Base-by-base conservation (phyloP, 805 yeast genomes). In the Kluyveromyces wickerhamii region DNA sequence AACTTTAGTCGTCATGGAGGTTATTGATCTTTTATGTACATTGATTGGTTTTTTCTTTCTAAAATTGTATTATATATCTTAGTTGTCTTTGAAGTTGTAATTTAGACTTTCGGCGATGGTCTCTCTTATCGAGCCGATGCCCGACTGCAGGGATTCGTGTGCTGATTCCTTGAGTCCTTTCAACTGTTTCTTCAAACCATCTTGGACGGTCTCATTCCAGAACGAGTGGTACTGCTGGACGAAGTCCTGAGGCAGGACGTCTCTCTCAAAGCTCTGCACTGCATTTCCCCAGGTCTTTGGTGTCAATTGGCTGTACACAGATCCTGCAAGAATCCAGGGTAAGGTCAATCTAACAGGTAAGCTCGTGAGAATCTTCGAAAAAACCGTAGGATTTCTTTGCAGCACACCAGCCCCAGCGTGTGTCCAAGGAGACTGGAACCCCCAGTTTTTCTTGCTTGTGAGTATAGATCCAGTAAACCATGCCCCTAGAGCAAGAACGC, bases 381-480 rank as follows among this genome's bases (percentile, higher is more conserved):
- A 14, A 7, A 44, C n/a, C 9, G 43, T 35, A 12, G 43, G 45
- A 2, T 37, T 38, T 13, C 42, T 36, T 15, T 34, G 25, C 20
- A 37, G 24, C n/a, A 41, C 3, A 7, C 37, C 35, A n/a, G 42
- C 35, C 11, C 23, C 29, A 24, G 32, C 25, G 14, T 21, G 32
- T 25, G 29, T 39, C 16, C 34, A 33, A 5, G 34, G 34, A 13
- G 41, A 33, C 9, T 13, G 12, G 27, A 31, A 32, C 14, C 48
- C 49, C 57, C 57, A 54, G 30, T 54, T 54, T 10, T 34, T 34
- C 26, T 38, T 49, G 30, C 48, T 51, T 12, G 47, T 44, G 13
- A 54, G 12, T 3, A 58, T 50, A 23, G 52, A 46, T 4, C 60
- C 58, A 8, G 45, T 37, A 35, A 44, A 49, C 29, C 49, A 53